phyloP scores from a whole-genome alignment of 73 alveolate genomes.

The Tetrahymena borealis region DNA sequence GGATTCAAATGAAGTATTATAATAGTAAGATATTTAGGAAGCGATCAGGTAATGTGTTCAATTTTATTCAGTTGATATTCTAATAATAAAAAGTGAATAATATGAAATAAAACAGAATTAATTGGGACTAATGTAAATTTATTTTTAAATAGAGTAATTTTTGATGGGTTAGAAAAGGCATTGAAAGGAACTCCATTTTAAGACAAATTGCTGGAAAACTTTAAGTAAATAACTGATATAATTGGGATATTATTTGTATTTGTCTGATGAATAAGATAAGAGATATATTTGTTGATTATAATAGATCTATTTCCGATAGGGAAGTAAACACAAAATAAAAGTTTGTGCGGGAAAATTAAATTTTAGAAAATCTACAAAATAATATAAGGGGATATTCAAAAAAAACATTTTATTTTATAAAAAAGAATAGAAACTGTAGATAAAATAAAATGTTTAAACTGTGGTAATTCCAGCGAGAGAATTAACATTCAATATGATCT shows the following conservation, averaged over 20 bases:
- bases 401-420: not conserved
- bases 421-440: not conserved
- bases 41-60: not conserved
- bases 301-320: not conserved
- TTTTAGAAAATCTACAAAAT: too few relatives aligned
- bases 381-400: too few relatives aligned
- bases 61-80: not conserved
- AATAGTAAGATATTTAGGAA: slow-evolving; percentile 62
- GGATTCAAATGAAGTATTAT: slow-evolving; percentile 29
- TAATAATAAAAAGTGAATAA: not conserved
- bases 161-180: not conserved
- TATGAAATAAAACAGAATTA: too few relatives aligned
- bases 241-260: too few relatives aligned
- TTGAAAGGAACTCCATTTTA: not conserved
- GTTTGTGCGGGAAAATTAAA: too few relatives aligned
- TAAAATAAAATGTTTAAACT: not conserved
- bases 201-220: not conserved
- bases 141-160: not conserved
- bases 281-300: not conserved
- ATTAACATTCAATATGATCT: slow-evolving; percentile 39
- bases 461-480: not conserved
- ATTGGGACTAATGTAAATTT: not conserved
- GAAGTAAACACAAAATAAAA: too few relatives aligned
- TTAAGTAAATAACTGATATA: too few relatives aligned
- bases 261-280: not conserved